A percentile compares a stretch with the other conserved stretches of the same genome.
These are phyloP conservation scores for Cladosporium sp. DNA, from an alignment of 2,329 filamentous ascomycete genomes.

Conservation along the genomic window DNA sequence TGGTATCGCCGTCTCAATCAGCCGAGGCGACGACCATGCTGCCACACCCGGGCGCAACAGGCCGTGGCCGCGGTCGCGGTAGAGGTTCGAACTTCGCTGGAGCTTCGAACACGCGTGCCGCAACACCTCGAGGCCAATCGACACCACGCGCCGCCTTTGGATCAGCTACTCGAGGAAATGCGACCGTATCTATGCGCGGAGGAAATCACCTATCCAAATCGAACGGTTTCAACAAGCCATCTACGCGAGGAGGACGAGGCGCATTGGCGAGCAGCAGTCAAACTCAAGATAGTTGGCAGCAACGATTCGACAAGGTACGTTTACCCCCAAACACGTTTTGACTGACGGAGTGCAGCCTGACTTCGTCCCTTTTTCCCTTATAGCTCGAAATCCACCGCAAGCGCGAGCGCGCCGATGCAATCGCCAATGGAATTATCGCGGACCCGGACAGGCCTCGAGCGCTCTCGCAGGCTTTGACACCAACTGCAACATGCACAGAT, in stretches of 20 bases:
- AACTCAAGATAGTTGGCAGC: slow-evolving; percentile 26
- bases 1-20: neutral
- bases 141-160: slow-evolving; percentile 5
- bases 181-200: slow-evolving; percentile 2
- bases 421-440: slow-evolving; percentile 56
- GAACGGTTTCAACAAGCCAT: slow-evolving; percentile 8
- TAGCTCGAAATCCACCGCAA: slow-evolving; percentile 53
- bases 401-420: slow-evolving; percentile 53
- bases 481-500: slow-evolving; percentile 61
- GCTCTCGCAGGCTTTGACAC: slow-evolving; percentile 62
- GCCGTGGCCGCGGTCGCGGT: slow-evolving; percentile 21
- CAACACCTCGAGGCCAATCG: slow-evolving; percentile 12
- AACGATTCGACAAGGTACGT: slow-evolving; percentile 31
- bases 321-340: slow-evolving; percentile 6
- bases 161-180: slow-evolving; percentile 8
- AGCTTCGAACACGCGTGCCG: slow-evolving; percentile 12
- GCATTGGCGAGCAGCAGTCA: slow-evolving; percentile 13
- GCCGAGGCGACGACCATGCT: slow-evolving; percentile 22
- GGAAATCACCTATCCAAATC: neutral
- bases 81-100: slow-evolving; percentile 13
- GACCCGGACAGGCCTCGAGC: slow-evolving; percentile 63
- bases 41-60: slow-evolving; percentile 10
- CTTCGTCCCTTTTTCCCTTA: slow-evolving; percentile 25
- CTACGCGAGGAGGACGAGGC: slow-evolving; percentile 12
- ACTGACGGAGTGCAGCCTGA: slow-evolving; percentile 34